phyloP scores from a whole-genome alignment of 208 protist genomes.

The Wallacemonas sp. region DNA sequence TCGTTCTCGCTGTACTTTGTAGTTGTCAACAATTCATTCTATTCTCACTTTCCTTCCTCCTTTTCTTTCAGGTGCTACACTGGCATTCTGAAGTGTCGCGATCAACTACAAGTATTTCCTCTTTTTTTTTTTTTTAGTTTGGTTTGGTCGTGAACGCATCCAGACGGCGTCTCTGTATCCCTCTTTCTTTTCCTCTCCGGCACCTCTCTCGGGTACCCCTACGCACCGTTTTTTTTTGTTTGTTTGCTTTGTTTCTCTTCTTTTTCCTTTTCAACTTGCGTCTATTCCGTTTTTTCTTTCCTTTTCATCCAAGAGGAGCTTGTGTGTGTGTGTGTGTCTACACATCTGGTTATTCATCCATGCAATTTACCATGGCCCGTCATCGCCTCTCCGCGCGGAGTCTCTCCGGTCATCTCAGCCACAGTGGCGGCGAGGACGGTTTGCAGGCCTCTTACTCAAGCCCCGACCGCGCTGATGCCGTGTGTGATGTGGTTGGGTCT shows the following conservation, averaged over 20 bases:
- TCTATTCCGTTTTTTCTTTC: neutral
- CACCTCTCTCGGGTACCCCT: no score
- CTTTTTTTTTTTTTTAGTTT: constrained; percentile 5
- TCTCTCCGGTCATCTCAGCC: neutral
- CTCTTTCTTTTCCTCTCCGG: no score
- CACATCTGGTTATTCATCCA: no score
- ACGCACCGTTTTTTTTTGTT: constrained; percentile 15
- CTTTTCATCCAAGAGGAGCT: neutral
- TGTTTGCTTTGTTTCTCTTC: constrained; percentile 15
- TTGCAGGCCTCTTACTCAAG: no score
- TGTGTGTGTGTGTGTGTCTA: neutral
- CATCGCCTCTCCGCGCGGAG: neutral
- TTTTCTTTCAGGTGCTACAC: neutral
- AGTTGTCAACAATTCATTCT: constrained; percentile 1
- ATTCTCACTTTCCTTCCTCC: neutral
- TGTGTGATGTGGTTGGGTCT: no score
- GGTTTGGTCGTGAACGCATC: neutral
- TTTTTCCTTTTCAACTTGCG: constrained; percentile 3
- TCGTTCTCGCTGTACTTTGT: neutral
- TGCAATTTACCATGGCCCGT: neutral
- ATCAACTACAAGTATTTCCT: no score
- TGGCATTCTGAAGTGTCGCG: no score
- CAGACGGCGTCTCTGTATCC: no score
- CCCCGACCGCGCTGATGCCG: no score
- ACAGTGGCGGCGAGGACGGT: neutral